Percentiles rank a stretch among this genome's conserved stretches.
phyloP scores from a whole-genome alignment of 192 early-diverging fungal species.

The Coemansia sp. region DNA sequence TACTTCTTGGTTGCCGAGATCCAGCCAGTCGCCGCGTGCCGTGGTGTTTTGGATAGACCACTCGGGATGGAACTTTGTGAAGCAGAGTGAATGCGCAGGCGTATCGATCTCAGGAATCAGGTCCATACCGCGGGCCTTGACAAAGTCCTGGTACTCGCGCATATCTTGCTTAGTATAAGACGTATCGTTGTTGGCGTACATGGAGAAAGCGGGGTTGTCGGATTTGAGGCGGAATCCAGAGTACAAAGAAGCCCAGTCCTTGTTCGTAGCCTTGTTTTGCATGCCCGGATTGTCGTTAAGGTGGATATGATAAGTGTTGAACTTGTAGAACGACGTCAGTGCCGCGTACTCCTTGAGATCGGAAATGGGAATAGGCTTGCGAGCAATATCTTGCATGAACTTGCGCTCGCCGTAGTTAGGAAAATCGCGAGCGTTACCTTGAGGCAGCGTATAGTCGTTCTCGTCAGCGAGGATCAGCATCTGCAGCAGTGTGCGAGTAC shows the following conservation, averaged over 20 bases:
- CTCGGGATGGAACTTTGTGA: conserved; percentile 57
- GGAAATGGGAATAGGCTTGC: conserved; percentile 53
- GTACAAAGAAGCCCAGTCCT: conserved; percentile 46
- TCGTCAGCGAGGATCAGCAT: conserved; percentile 55
- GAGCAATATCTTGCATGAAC: conserved; percentile 54
- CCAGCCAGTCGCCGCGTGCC: conserved; percentile 53
- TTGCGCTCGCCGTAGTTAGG: conserved; percentile 56
- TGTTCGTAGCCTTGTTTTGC: conserved; percentile 32
- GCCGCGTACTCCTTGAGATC: conserved; percentile 52
- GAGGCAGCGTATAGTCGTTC: conserved; percentile 38
- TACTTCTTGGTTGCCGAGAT: conserved; percentile 53
- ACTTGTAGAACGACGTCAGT: conserved; percentile 58
- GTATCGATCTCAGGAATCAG: conserved; percentile 58
- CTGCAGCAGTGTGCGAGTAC: conserved; percentile 52
- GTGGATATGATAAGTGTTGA: conserved; percentile 57
- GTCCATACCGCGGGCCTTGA: conserved; percentile 50
- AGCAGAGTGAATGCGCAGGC: conserved; percentile 55
- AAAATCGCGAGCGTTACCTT: conserved; percentile 49
- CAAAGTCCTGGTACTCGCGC: conserved; percentile 51
- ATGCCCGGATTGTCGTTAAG: conserved; percentile 55
- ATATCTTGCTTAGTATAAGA: conserved; percentile 54
- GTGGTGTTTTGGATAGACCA: conserved; percentile 42
- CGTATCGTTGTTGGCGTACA: conserved; percentile 47
- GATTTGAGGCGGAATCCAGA: conserved; percentile 56
- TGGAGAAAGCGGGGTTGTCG: conserved; percentile 44